Evolutionary conservation across 179 eudicot species (phyloP), one percentile per base, ranked within the genome.

Genomic region (Sideroxylon spinosum): DNA sequence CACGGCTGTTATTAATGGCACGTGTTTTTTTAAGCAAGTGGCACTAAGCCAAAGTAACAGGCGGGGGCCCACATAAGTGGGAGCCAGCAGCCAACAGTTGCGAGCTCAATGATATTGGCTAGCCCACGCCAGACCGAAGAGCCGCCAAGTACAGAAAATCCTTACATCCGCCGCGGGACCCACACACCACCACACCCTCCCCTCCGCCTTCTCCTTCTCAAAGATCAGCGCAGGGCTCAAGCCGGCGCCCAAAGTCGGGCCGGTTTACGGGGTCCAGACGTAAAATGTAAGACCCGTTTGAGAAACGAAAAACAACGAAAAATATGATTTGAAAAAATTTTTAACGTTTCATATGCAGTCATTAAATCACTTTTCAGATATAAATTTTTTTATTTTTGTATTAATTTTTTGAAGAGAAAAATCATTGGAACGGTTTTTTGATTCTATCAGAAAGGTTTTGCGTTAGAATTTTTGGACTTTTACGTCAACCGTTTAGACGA

Each of bases 111-210:
- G 59, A 82, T 82, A 68, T 68, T 32, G 81, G 84, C 81, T 82
- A 82, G 78, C 76, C 69, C 84, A 82, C 81, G 81, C 81, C 84
- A 68, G 81, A 82, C 81, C 78, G 32, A 12, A 57, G 76, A 78
- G 81, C 81, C 81, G 84, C 84, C 78, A 74, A 12, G 63, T 56
- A 32, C 83, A 76, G 48, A 63, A 61, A 52, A 79, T 72, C 77
- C 69, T 76, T 63, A 12, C 37, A 32, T 22, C 8, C 7, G 46
- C 2, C 3, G 0, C 22, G 66, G 84, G 80, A 9, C 81, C 84
- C 80, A 74, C 79, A 44, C 17, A 55, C 74, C 59, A 56, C 52
- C 29, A 17, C 57, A 26, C 52, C 20, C 25, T 6, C 55, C 10
- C 13, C 37, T 22, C 68, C 28, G 8, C n/a, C n/a, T n/a, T n/a